Conservation (phyloP, 345 rosid genomes). For the Syzygium aqueum region DNA sequence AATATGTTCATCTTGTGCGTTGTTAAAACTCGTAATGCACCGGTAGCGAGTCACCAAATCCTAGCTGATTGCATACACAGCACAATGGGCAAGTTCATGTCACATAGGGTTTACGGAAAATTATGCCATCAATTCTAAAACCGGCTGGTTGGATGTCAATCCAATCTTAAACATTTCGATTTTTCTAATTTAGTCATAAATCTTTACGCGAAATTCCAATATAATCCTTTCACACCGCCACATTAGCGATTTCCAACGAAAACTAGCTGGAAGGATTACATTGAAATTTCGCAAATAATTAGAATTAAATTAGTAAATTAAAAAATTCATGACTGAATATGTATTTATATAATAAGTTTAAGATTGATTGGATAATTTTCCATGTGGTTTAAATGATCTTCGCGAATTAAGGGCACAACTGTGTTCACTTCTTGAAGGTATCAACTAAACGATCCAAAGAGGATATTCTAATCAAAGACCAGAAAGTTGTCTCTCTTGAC, state of each 20-base stretch:
- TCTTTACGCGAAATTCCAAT: too few species aligned
- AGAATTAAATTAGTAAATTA: neutral
- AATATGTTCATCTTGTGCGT: neutral
- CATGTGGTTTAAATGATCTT: neutral
- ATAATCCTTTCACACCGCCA: too few species aligned
- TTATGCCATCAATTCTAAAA: too few species aligned
- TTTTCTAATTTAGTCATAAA: too few species aligned
- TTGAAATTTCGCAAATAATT: neutral
- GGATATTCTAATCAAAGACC: neutral
- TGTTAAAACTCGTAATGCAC: too few species aligned
- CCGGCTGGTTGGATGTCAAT: too few species aligned
- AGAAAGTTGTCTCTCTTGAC: neutral
- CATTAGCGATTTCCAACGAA: fast-evolving
- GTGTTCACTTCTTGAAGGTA: neutral
- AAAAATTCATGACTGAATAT: neutral
- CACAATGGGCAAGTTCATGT: too few species aligned
- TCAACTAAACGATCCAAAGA: neutral
- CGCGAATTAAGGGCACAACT: neutral
- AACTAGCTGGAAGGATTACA: fast-evolving
- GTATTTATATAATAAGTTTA: neutral
- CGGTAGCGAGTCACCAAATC: too few species aligned
- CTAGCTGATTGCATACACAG: too few species aligned
- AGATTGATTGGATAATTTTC: neutral
- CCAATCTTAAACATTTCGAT: too few species aligned
- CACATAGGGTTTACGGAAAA: too few species aligned